These are phyloP conservation scores for Fusarium graminum DNA, from an alignment of 2,329 filamentous ascomycete genomes.

Conservation along the genomic window DNA sequence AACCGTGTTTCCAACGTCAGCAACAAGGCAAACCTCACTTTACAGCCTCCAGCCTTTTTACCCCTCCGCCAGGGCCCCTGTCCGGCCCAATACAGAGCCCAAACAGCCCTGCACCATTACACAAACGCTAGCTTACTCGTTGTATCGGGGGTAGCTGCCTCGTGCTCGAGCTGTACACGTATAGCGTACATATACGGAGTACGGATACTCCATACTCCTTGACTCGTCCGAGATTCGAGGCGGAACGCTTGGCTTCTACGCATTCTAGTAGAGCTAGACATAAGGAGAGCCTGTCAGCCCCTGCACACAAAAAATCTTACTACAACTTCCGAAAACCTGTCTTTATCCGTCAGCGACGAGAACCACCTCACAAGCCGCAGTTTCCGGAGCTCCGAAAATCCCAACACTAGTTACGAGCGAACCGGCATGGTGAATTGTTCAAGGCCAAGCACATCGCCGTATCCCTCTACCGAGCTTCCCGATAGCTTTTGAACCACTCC, in stretches of 20 bases:
- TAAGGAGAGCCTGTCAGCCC: conserved; percentile 28
- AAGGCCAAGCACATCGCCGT: conserved; percentile 36
- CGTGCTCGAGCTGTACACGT: conserved; percentile 43
- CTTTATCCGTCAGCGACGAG: conserved; percentile 23
- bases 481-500: conserved; percentile 14
- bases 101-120: conserved; percentile 31
- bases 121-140: conserved; percentile 44
- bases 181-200: conserved; percentile 37
- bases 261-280: conserved; percentile 34
- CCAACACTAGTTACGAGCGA: conserved; percentile 35
- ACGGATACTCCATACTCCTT: conserved; percentile 35
- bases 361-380: conserved; percentile 28
- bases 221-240: conserved; percentile 26
- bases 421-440: conserved; percentile 42
- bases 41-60: conserved; percentile 14
- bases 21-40: conserved; percentile 30
- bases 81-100: conserved; percentile 33
- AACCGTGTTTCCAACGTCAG: conserved; percentile 35
- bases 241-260: conserved; percentile 38
- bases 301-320: conserved; percentile 27
- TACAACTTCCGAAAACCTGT: conserved; percentile 33
- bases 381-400: conserved; percentile 31
- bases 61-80: conserved; percentile 38
- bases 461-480: conserved; percentile 22
- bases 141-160: conserved; percentile 36